Evolutionary conservation across 2,329 filamentous ascomycete species (phyloP), one percentile per base, ranked within the genome.

Genomic region (Peltaster fructicola): DNA sequence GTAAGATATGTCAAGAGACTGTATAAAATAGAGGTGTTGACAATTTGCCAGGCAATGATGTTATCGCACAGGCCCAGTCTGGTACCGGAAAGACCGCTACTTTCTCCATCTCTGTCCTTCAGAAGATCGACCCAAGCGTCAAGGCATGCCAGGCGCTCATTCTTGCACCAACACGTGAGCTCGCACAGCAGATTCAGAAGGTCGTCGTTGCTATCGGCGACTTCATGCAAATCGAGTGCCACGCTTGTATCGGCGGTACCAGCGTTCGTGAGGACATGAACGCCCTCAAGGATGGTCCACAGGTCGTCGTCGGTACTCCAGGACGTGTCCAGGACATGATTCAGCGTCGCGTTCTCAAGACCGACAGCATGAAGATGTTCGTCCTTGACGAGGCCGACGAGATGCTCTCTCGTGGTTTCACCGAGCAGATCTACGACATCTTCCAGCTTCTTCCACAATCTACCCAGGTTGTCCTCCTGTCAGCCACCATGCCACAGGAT

Each of bases 21-120:
- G 20, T 15, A 9, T 19, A 7, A 10, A 12, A n/a, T 14, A 14
- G 21, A 26, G 18, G 9, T 15, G 22, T 17, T 14, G 12, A n/a
- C 14, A 15, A 23, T 20, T 27, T 7, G 10, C 13, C 21, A 81
- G 80, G 82, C 48, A 82, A 85, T 68, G 88, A 98, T 73, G 88
- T 98, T 51, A 98, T 98, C 57, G 88, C 90, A 40, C 88, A 98
- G 69, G 88, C 88, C 49, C 88, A 98, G 55, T 93, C 85, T 44
- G 88, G 88, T 68, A 98, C 88, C 54, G 88, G 88, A 65, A 98
- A 98, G 73, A 98, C 88, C 44, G 88, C 88, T 44, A 98, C 88
- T 43, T 98, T 98, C 74, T 95, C 88, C 50, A 91, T 98, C 61
- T 93, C 84, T 49, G 81, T 88, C 47, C 77, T 98, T 41, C 88